Base-by-base conservation (phyloP, 2,329 filamentous ascomycete genomes). In the Cercospora sesami region DNA sequence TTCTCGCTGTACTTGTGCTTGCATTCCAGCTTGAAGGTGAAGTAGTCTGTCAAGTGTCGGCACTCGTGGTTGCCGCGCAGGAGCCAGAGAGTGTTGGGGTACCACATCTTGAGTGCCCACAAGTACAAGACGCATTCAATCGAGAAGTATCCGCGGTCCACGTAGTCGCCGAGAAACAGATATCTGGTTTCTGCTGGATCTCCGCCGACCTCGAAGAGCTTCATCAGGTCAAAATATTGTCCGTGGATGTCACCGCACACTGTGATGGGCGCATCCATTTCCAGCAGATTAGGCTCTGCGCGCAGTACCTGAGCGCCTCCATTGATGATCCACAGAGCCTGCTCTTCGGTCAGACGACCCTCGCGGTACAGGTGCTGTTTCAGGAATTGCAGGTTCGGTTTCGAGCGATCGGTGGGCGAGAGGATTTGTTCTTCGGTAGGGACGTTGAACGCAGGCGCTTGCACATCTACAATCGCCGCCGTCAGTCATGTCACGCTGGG, bases 171-270 rank as follows among this genome's bases (percentile, higher is more conserved):
- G 72, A 99, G 84, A 82, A 99, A 99, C 68, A 99, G 88, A 81
- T 99, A 99, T 77, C 95, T 86, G 31, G 95, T 99, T 83, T 99
- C 95, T 64, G 94, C 89, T 48, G 95, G 95, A 80, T 99, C 95
- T 72, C 95, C 95, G 73, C 95, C 95, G 62, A 99, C 95, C 81
- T 99, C 95, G 77, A 99, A 99, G 36, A 99, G 86, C 85, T 99
- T 99, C 95, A 99, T 99, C 78, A 99, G 83, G 81, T 99, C 95
- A 81, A 97, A 99, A 84, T 98, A 99, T 83, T 99, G 95, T 74
- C 95, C 95, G 81, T 99, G 95, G 64, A 99, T 94, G 78, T 99
- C 95, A 79, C 95, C 95, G 77, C 95, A 99, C 61, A 99, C 95
- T 9, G 95, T 99, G 78, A 99, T 99, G 69, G 95, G 95, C 48